These are phyloP conservation scores for Monilinia fructicola DNA, from an alignment of 2,329 filamentous ascomycete genomes.

Conservation along the genomic window DNA sequence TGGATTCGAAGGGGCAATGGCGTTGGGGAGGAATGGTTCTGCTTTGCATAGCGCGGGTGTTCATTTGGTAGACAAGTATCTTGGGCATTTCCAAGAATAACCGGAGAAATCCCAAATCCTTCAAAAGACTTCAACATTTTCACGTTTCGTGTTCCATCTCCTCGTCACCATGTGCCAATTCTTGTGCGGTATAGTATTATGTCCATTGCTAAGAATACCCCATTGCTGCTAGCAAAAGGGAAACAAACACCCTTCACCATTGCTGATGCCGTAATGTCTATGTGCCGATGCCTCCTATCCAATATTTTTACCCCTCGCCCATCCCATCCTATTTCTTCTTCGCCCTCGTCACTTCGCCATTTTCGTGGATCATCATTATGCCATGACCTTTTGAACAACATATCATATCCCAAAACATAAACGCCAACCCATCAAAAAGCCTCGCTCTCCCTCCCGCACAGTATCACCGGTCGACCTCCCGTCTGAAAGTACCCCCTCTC, in stretches of 20 bases:
- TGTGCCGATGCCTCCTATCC: not conserved
- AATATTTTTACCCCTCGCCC: not conserved
- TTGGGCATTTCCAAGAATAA: not conserved
- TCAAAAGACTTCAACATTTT: not conserved
- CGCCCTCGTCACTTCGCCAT: constrained; percentile 15
- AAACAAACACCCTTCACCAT: not conserved
- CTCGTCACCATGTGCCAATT: not conserved
- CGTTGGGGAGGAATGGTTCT: constrained; percentile 16
- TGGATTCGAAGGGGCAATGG: constrained; percentile 18
- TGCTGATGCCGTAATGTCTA: not conserved
- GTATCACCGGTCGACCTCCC: too few relatives aligned
- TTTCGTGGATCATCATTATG: not conserved
- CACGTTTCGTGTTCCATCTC: not conserved
- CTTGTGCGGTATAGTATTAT: not conserved
- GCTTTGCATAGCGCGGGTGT: constrained; percentile 31
- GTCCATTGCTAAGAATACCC: not conserved
- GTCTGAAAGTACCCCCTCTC: too few relatives aligned
- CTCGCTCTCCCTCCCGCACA: not conserved
- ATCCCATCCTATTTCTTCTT: constrained; percentile 13
- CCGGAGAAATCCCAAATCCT: too few relatives aligned
- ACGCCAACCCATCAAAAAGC: not conserved
- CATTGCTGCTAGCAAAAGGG: not conserved
- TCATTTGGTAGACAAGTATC: constrained; percentile 9
- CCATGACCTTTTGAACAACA: not conserved
- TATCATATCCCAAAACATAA: not conserved